phyloP scores from a whole-genome alignment of 192 early-diverging fungal genomes.

The Coemansia sp. region DNA sequence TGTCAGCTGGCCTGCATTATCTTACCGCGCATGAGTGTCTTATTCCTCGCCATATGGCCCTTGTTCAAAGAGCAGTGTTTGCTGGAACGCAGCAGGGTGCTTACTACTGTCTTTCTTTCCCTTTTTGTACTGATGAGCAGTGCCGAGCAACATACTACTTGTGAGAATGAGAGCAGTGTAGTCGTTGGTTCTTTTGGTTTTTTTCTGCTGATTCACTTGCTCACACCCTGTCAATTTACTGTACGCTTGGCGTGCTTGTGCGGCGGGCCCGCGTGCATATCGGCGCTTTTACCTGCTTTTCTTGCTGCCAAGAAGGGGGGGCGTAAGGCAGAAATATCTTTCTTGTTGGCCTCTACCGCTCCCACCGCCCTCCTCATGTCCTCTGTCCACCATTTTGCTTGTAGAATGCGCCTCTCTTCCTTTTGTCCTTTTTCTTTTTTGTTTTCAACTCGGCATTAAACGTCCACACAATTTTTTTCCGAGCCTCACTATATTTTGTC shows the following conservation, averaged over 20 bases:
- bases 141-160: conserved; percentile 14
- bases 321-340: background rate
- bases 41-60: background rate
- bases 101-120: background rate
- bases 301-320: background rate
- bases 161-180: background rate
- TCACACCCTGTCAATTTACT: background rate
- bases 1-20: conserved; percentile 6
- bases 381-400: background rate
- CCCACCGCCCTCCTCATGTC: background rate
- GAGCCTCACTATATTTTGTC: background rate
- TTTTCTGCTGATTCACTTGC: conserved; percentile 1
- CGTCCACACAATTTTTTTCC: background rate
- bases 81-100: background rate
- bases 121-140: background rate
- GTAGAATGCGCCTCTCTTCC: conserved; percentile 1
- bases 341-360: background rate
- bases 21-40: background rate
- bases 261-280: conserved; percentile 8
- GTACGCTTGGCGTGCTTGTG: background rate
- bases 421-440: background rate
- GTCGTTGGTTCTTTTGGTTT: background rate
- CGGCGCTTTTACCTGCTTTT: conserved; percentile 4
- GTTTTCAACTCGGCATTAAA: background rate
- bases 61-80: background rate